phyloP scores from a whole-genome alignment of 2,329 filamentous ascomycete species.

The Escovopsis sp. region DNA sequence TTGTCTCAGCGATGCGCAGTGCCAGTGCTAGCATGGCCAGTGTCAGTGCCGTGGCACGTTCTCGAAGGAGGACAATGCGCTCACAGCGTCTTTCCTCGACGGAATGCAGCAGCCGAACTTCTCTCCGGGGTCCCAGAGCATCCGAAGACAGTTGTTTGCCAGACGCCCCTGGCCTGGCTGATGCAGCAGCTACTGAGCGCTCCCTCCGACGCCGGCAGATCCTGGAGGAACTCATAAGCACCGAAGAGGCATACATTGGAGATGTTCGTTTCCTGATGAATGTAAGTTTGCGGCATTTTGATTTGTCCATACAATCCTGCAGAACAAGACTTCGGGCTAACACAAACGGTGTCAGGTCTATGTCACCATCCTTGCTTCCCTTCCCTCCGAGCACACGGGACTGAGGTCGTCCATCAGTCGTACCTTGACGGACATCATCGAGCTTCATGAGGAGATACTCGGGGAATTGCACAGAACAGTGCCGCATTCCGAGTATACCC shows the following conservation, averaged over 20 bases:
- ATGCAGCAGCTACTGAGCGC: constrained; percentile 56
- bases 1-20: constrained; percentile 69
- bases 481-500: constrained; percentile 51
- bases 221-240: constrained; percentile 71
- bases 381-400: constrained; percentile 48
- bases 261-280: constrained; percentile 79
- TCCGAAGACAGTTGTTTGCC: constrained; percentile 51
- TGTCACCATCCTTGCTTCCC: constrained; percentile 58
- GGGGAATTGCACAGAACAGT: constrained; percentile 56
- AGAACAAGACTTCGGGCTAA: neutral
- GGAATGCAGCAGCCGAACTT: constrained; percentile 48
- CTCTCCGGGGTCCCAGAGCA: constrained; percentile 41
- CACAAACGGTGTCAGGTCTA: constrained; percentile 42
- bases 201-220: constrained; percentile 64
- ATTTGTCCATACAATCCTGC: no score
- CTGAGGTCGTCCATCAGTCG: constrained; percentile 60
- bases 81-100: constrained; percentile 43
- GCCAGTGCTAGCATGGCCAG: constrained; percentile 65
- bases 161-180: constrained; percentile 39
- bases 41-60: constrained; percentile 51
- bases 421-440: constrained; percentile 66
- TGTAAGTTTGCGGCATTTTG: constrained; percentile 32
- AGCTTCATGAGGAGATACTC: constrained; percentile 71
- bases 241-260: constrained; percentile 78
- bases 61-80: constrained; percentile 34